A percentile compares a stretch with the other conserved stretches of the same genome.
Conservation (phyloP, 306 rosid genomes). For the Trifolium fragiferum region DNA sequence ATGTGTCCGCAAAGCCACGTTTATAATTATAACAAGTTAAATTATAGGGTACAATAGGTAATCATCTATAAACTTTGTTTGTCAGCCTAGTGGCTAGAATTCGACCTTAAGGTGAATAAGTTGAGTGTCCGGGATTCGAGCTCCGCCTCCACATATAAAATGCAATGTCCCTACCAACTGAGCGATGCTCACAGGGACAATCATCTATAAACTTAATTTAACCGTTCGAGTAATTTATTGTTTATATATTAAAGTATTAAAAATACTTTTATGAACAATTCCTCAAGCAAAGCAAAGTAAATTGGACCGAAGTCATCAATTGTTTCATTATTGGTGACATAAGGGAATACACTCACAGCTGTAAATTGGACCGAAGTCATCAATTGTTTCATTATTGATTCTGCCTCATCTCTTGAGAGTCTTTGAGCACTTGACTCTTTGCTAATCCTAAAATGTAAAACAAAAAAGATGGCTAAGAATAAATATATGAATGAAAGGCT, state of each 20-base stretch:
- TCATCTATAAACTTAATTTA: constrained; percentile 22
- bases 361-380: constrained; percentile 73
- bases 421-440: constrained; percentile 59
- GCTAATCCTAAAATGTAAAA: constrained; percentile 52
- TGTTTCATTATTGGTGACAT: background rate
- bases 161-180: too few species aligned
- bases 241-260: background rate
- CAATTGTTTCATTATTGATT: constrained; percentile 59
- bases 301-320: too few species aligned
- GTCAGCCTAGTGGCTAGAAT: too few species aligned
- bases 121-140: too few species aligned
- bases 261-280: constrained; percentile 14
- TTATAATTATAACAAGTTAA: constrained; percentile 3
- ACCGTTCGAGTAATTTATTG: constrained; percentile 14
- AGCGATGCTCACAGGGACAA: too few species aligned
- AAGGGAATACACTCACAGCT: constrained; percentile 62
- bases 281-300: too few species aligned
- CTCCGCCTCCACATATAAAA: too few species aligned
- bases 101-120: too few species aligned
- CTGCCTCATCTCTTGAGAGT: constrained; percentile 63
- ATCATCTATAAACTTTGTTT: too few species aligned
- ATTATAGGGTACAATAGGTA: too few species aligned
- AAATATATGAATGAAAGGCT: constrained; percentile 27
- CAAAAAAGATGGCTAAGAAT: constrained; percentile 12
- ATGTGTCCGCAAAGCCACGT: background rate